Percentiles rank a stretch among this genome's conserved stretches.
These are phyloP conservation scores for Erodium texanum DNA, from an alignment of 441 rosid species.

Conservation along the genomic window DNA sequence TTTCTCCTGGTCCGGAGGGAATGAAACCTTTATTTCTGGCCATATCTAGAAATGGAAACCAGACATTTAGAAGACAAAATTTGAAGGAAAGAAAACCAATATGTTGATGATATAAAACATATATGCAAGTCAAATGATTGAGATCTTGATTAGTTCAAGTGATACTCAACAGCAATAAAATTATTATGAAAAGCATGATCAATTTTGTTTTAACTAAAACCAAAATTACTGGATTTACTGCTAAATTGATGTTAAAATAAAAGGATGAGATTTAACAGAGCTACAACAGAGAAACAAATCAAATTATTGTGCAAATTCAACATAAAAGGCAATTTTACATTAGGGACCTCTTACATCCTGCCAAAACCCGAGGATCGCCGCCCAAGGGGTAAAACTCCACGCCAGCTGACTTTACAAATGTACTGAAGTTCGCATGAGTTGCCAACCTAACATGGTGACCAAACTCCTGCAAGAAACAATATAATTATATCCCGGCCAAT, in stretches of 20 bases:
- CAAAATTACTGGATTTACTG: too few relatives aligned
- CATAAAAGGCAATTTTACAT: constrained; percentile 18
- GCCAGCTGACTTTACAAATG: constrained; percentile 75
- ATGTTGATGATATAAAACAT: constrained; percentile 1
- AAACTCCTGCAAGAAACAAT: constrained; percentile 55
- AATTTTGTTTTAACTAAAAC: too few relatives aligned
- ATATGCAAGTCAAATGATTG: neutral
- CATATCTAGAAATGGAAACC: constrained; percentile 51
- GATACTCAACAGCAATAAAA: too few relatives aligned
- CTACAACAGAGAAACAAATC: constrained; percentile 11
- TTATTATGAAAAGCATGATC: too few relatives aligned
- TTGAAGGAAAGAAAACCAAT: neutral
- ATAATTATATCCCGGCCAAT: constrained; percentile 3
- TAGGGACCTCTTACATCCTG: constrained; percentile 72
- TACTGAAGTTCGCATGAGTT: constrained; percentile 78
- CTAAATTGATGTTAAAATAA: neutral
- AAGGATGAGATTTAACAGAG: neutral
- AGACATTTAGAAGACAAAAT: constrained; percentile 11
- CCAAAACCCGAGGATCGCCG: constrained; percentile 92
- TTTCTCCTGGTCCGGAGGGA: constrained; percentile 95
- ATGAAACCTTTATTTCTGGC: constrained; percentile 94
- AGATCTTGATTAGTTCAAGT: neutral
- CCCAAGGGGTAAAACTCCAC: constrained; percentile 90
- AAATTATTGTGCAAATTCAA: constrained; percentile 11
- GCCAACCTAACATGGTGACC: constrained; percentile 96